Percentiles rank a stretch among this genome's conserved stretches.
Evolutionary conservation across 768 basidiomycete species (phyloP).

Genomic region (Cantharellus anzutake): DNA sequence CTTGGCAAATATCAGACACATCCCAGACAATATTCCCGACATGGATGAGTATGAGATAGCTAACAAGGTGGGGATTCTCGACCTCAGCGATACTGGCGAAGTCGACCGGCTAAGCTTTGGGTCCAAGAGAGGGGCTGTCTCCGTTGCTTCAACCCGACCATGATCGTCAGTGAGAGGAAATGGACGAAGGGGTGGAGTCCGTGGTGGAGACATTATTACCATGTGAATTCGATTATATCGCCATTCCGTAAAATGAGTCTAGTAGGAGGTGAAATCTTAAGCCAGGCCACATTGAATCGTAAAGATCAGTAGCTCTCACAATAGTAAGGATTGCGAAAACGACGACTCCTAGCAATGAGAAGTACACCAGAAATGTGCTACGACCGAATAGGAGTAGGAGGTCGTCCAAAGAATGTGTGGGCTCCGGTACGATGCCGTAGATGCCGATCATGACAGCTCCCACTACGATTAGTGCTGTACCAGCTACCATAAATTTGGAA

Average conservation of each 20-base stretch:
- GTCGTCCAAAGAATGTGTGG: slow-evolving; percentile 70
- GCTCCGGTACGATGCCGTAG: slow-evolving; percentile 83
- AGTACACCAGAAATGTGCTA: slow-evolving; percentile 63
- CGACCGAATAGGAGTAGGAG: slow-evolving; percentile 57
- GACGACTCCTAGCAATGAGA: slow-evolving; percentile 44
- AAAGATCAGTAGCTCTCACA: slow-evolving; percentile 26
- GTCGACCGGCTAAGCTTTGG: neutral
- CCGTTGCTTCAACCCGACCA: neutral
- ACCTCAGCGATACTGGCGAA: slow-evolving; percentile 11
- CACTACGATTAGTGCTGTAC: slow-evolving; percentile 69
- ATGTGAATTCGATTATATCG: slow-evolving; percentile 21
- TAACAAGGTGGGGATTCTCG: slow-evolving; percentile 5
- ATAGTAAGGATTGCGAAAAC: slow-evolving; percentile 40
- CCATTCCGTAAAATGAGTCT: slow-evolving; percentile 64
- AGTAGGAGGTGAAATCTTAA: neutral
- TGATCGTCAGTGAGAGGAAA: neutral
- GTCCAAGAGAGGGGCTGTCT: slow-evolving; percentile 17
- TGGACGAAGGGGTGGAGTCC: slow-evolving; percentile 18
- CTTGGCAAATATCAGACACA: slow-evolving; percentile 88
- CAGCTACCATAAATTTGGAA: slow-evolving; percentile 68
- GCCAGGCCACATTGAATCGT: neutral
- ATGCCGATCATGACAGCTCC: slow-evolving; percentile 80
- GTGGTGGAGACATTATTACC: neutral
- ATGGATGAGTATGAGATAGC: slow-evolving; percentile 55
- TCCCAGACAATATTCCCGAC: slow-evolving; percentile 75